Conservation (phyloP, 352 stramenopile species). For the Blastocystis sp. region DNA sequence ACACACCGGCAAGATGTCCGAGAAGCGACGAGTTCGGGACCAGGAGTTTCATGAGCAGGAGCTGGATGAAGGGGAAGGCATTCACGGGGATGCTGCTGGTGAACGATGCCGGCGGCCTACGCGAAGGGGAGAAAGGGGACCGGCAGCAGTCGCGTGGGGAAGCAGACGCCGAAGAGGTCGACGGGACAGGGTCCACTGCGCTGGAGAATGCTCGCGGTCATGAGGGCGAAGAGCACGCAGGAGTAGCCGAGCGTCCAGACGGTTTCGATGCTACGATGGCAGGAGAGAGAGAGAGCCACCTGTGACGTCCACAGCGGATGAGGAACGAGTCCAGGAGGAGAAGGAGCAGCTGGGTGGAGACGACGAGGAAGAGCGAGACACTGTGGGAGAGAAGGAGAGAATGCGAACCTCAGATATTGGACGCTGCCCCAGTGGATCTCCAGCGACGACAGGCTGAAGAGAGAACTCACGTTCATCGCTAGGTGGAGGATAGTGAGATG, state of each 20-base stretch:
- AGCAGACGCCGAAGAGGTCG: constrained; percentile 22
- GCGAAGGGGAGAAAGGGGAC: neutral
- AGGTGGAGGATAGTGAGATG: constrained; percentile 33
- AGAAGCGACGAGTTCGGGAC: constrained; percentile 41
- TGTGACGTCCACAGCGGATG: neutral
- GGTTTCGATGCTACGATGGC: neutral
- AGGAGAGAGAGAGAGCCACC: neutral
- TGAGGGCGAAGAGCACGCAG: constrained; percentile 43
- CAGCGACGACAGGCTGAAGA: neutral
- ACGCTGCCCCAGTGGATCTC: constrained; percentile 8
- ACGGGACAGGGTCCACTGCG: neutral
- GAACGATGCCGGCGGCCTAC: neutral
- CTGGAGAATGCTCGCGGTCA: neutral
- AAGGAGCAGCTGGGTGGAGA: neutral
- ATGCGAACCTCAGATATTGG: neutral
- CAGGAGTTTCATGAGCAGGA: constrained; percentile 43
- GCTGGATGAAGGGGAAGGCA: constrained; percentile 25
- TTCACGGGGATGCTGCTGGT: constrained; percentile 10
- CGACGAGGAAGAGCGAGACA: neutral
- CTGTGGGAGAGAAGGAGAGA: neutral
- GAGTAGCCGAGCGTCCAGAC: constrained; percentile 24
- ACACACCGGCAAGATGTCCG: constrained; percentile 19
- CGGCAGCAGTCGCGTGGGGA: neutral
- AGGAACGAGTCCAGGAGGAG: neutral
- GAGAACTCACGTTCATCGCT: constrained; percentile 35